phyloP scores from a whole-genome alignment of 345 rosid species.

The Heritiera littoralis region DNA sequence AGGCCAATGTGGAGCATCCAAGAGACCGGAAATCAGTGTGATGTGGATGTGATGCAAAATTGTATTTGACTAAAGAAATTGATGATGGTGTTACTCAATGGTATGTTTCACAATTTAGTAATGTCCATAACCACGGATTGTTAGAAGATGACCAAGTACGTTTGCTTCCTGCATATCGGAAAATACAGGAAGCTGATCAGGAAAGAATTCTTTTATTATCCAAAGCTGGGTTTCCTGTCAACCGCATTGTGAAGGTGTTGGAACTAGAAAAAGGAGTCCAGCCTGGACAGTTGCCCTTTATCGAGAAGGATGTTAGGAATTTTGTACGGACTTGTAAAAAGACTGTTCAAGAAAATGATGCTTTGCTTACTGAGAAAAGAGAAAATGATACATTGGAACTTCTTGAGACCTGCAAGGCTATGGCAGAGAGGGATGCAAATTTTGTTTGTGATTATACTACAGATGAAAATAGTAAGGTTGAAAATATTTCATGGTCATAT shows the following conservation, averaged over 20 bases:
- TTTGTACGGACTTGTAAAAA: constrained; percentile 85
- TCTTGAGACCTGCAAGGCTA: constrained; percentile 69
- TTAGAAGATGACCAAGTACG: constrained; percentile 94
- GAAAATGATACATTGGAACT: constrained; percentile 75
- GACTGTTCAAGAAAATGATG: constrained; percentile 84
- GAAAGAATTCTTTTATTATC: constrained; percentile 83
- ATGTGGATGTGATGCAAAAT: constrained; percentile 92
- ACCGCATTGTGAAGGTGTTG: constrained; percentile 79
- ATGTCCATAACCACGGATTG: constrained; percentile 92
- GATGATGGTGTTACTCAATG: constrained; percentile 65
- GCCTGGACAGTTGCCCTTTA: constrained; percentile 82
- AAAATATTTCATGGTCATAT: constrained; percentile 83
- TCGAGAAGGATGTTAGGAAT: constrained; percentile 93
- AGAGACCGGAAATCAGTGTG: constrained; percentile 91
- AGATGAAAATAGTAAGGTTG: constrained; percentile 71
- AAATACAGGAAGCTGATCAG: constrained; percentile 86
- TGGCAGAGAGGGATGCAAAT: constrained; percentile 63
- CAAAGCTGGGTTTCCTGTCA: constrained; percentile 92
- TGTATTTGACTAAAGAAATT: constrained; percentile 79
- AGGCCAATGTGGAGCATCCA: constrained; percentile 86
- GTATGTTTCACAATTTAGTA: constrained; percentile 91
- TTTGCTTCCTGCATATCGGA: constrained; percentile 87
- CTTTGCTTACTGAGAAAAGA: constrained; percentile 68
- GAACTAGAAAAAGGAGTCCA: constrained; percentile 89
- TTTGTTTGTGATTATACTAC: constrained; percentile 67